Base-by-base conservation (phyloP, 371 early-diverging fungal species). In the Syncephalastrum contaminatum region DNA sequence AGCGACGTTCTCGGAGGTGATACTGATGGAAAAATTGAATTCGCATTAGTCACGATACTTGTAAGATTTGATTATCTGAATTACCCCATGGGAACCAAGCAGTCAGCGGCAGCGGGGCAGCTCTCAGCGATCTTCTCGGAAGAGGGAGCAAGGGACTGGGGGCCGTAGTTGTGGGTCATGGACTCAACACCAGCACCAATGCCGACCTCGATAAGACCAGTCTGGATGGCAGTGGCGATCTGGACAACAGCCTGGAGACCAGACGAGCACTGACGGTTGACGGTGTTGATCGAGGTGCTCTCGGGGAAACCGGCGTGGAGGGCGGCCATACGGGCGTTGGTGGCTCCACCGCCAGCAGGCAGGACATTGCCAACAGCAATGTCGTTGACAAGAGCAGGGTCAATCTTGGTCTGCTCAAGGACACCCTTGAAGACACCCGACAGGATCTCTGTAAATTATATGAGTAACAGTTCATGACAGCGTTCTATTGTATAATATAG, bases 121-220 rank as follows among this genome's bases (percentile, higher is more conserved):
- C 75, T 75, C 24, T 79, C 80, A 56, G 85, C 77, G 54, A 94
- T 86, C 62, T 82, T 84, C 43, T 90, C 90, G 52, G 90, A 89
- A 60, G 86, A 82, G 48, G 84, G 64, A 61, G 85, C 75, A 80
- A 93, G 82, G 67, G 90, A 89, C 19, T 64, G 66, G 42, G 92
- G 83, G 46, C 93, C 93, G 66, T 93, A 95, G 84, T 92, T 86
- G 75, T 85, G 74, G 62, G 95, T 90, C 99, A 99, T 99, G 73
- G 91, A 90, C 72, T 99, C 99, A 49, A 97, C 95, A 80, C 99
- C 99, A 43, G 97, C 99, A 70, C 91, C 93, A 65, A 99, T 94
- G 71, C 99, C 99, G 52, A 96, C 80, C 66, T 96, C 94, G 64
- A 98, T 95, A 81, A 85, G 76, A 66, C 95, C 97, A 39, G 89